Evolutionary conservation across 163 green algal genomes (phyloP).

Genomic region (Volvox carteri): DNA sequence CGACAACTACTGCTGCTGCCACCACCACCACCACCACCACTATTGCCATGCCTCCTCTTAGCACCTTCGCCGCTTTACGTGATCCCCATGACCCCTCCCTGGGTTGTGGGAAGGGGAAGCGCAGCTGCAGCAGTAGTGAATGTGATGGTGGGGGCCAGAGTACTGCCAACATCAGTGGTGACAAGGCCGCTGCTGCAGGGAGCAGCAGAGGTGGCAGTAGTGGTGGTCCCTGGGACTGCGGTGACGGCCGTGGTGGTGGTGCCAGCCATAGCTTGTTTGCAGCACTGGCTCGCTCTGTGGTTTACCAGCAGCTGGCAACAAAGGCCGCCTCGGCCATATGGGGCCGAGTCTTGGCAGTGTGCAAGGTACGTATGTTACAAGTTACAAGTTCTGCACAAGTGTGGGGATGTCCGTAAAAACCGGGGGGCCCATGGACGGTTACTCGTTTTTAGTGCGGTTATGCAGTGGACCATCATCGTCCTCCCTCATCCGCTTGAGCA

Average conservation of each 20-base stretch:
- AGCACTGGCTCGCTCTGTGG: slow-evolving; percentile 10
- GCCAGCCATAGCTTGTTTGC: slow-evolving; percentile 11
- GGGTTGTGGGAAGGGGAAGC: neutral
- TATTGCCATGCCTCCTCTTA: no score
- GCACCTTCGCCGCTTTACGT: no score
- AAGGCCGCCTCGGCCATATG: slow-evolving; percentile 33
- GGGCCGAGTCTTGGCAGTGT: slow-evolving; percentile 14
- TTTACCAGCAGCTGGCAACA: slow-evolving; percentile 52
- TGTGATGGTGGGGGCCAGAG: neutral
- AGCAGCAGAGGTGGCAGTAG: neutral
- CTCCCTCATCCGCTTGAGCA: no score
- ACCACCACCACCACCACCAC: neutral
- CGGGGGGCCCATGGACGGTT: no score
- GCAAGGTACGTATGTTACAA: slow-evolving; percentile 31
- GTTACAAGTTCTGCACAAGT: no score
- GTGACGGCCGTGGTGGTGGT: neutral
- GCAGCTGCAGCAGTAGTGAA: neutral
- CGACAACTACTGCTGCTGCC: neutral
- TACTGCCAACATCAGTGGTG: no score
- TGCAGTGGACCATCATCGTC: no score
- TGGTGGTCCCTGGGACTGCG: neutral
- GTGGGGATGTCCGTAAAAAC: no score
- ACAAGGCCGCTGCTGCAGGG: neutral
- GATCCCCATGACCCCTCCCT: neutral
- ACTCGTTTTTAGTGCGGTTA: no score